Percentiles rank a stretch among this genome's conserved stretches.
Evolutionary conservation across 345 rosid species (phyloP).

Genomic region (Gossypium sturtianum): DNA sequence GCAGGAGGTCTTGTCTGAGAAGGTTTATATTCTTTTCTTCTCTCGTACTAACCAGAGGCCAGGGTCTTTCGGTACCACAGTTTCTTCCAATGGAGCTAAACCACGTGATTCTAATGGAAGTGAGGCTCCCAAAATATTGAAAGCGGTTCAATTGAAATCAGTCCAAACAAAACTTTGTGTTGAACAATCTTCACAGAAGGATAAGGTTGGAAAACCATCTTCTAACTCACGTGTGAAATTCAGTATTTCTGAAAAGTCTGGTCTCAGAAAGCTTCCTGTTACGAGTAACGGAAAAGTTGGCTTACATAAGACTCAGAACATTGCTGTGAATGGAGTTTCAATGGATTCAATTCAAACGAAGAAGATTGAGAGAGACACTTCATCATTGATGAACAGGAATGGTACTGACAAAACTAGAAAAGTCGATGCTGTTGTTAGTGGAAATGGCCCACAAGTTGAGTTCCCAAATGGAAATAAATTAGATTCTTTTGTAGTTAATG

Average conservation of each 20-base stretch:
- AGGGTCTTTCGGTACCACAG: slow-evolving; percentile 27
- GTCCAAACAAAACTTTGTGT: slow-evolving; percentile 25
- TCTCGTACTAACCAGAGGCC: slow-evolving; percentile 70
- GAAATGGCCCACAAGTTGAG: slow-evolving; percentile 10
- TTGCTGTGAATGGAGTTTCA: slow-evolving; percentile 30
- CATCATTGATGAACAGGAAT: slow-evolving; percentile 24
- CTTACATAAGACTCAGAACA: slow-evolving; percentile 34
- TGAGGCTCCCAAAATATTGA: slow-evolving; percentile 36
- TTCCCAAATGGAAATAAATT: slow-evolving; percentile 34
- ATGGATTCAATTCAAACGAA: slow-evolving; percentile 24
- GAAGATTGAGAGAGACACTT: slow-evolving; percentile 37
- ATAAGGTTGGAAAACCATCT: slow-evolving; percentile 51
- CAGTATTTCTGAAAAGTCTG: slow-evolving; percentile 47
- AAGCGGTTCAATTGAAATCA: slow-evolving; percentile 34
- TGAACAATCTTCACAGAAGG: slow-evolving; percentile 38
- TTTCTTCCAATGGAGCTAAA: slow-evolving; percentile 52
- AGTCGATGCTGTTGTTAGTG: slow-evolving; percentile 30
- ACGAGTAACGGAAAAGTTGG: slow-evolving; percentile 41
- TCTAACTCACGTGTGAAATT: slow-evolving; percentile 48
- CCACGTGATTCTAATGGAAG: slow-evolving; percentile 44
- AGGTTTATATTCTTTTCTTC: slow-evolving; percentile 88
- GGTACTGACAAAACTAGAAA: slow-evolving; percentile 30
- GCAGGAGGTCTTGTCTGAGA: slow-evolving; percentile 90
- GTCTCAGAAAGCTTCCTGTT: slow-evolving; percentile 42
- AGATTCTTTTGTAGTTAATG: slow-evolving; percentile 30